Base-by-base conservation (phyloP, 306 rosid genomes). In the Prunus mongolica region DNA sequence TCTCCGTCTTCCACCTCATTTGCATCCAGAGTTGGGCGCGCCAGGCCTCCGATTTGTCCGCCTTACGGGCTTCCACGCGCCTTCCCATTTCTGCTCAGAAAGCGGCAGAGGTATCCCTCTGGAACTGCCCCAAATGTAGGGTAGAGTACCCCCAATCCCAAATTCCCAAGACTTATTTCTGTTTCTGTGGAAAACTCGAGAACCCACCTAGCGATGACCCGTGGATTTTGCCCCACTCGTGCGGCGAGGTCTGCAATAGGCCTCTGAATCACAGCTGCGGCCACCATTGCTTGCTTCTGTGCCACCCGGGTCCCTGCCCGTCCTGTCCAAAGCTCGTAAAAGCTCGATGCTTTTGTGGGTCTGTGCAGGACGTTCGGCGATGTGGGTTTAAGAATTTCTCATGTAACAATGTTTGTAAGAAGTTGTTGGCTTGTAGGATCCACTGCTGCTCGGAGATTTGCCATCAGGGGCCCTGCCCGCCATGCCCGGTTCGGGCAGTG, bases 231-330 rank as follows among this genome's bases (percentile, higher is more conserved):
- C 98, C 98, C 1, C 98, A 95, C 70, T 95, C 98, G 0, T 95
- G 98, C 32, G 97, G 98, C 22, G 97, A 92, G 51, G 86, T 92
- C 44, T 95, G 98, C 60, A 84, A 80, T 12, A 84, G 95, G 74
- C 89, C 96, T 2, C 60, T 95, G 79, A 87, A 86, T 84, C 86
- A 88, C 78, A 78, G 76, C 4, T 95, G 98, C 30, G 98, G 98
- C 13, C 98, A 95, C 75, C 73, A 46, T 22, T 95, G 98, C 81
- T 65, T 95, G 67, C 85, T 95, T 12, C 82, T 95, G 1, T 95
- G 98, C 84, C 98, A 95, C 52, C 97, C 98, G 1, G 97, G 98
- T 16, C 98, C 98, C 7, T 90, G 97, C 77, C 97, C 97, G 6
- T 82, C 97, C 18, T 95, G 98, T 81, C 98, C 97, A 2, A 91